These are phyloP conservation scores for Adenanthera pavonina DNA, from an alignment of 306 rosid species.

Conservation along the genomic window DNA sequence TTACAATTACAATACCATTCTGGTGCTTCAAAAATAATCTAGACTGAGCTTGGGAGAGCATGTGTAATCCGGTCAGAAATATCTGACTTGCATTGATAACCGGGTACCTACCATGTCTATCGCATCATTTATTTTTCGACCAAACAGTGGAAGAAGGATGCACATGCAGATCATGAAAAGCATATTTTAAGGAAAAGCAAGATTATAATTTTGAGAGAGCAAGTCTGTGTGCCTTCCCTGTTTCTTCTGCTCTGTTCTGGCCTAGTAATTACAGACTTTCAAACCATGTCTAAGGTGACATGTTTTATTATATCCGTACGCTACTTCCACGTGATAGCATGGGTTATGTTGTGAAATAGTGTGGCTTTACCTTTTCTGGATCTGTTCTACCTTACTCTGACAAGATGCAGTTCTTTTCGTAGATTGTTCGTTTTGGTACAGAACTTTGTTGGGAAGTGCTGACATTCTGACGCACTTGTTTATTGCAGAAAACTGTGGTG, in stretches of 20 bases:
- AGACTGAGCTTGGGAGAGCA: background rate
- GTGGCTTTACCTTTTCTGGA: constrained; percentile 32
- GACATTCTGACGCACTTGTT: constrained; percentile 37
- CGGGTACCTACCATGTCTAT: constrained; percentile 39
- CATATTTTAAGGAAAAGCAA: background rate
- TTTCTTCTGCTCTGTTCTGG: constrained; percentile 41
- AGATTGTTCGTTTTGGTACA: constrained; percentile 11
- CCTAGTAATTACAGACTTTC: constrained; percentile 26
- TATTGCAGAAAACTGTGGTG: constrained; percentile 66
- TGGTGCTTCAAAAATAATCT: background rate
- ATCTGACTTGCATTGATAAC: constrained; percentile 44
- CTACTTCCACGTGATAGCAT: constrained; percentile 1
- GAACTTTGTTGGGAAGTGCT: constrained; percentile 27
- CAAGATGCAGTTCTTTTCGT: constrained; percentile 44
- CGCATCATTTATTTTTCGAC: constrained; percentile 42
- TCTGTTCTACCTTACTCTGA: constrained; percentile 35
- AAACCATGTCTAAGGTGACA: constrained; percentile 59
- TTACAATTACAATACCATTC: background rate
- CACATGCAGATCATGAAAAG: background rate
- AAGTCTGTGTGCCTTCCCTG: constrained; percentile 19
- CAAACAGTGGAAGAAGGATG: constrained; percentile 21
- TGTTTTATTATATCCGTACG: constrained; percentile 14
- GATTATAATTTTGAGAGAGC: constrained; percentile 22
- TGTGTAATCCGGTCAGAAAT: constrained; percentile 39
- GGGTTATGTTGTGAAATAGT: constrained; percentile 34